Evolutionary conservation across 768 basidiomycete species (phyloP), one percentile per base, ranked within the genome.

Genomic region (Kockovaella imperatae): DNA sequence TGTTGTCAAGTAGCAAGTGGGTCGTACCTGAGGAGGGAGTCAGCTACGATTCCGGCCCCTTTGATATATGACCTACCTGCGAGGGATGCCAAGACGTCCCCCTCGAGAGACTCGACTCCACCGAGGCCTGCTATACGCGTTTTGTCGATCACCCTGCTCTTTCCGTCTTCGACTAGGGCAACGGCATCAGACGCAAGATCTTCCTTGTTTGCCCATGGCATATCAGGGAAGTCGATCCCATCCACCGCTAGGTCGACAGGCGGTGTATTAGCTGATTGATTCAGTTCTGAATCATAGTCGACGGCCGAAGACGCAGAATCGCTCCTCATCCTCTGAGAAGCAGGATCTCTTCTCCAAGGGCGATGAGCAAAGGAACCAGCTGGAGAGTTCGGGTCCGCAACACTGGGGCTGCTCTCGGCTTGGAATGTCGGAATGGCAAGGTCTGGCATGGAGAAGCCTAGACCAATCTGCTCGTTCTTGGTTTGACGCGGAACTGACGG

Each of bases 1-100:
- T 3, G 82, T 82, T 82, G n/a, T 86, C 82, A 32, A 99, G 79
- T 25, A 96, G 77, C 40, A 99, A 78, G 76, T 99, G 93, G 0
- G 93, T 99, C 17, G 89, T 89, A 15, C 84, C 93, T 96, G 36
- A 8, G 5, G 62, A 23, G 23, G 42, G 11, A 10, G 18, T 25
- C 24, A 23, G 24, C 7, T 20, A 25, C 25, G 10, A 23, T 26
- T 51, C 30, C 59, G 49, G n/a, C 30, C 45, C 5, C 23, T 41
- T 20, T 6, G 7, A 18, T 38, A 31, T 4, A 28, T 18, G 35
- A 34, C 82, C 59, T 66, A 91, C 89, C 90, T 30, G 51, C 45
- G 35, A 68, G 44, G 5, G 59, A 52, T 6, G 49, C 41, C 28
- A 68, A 58, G 14, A 54, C 50, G 8, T 60, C 61, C 13, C 57